These are phyloP conservation scores for Prunus kanzakura DNA, from an alignment of 306 rosid genomes.

Conservation along the genomic window DNA sequence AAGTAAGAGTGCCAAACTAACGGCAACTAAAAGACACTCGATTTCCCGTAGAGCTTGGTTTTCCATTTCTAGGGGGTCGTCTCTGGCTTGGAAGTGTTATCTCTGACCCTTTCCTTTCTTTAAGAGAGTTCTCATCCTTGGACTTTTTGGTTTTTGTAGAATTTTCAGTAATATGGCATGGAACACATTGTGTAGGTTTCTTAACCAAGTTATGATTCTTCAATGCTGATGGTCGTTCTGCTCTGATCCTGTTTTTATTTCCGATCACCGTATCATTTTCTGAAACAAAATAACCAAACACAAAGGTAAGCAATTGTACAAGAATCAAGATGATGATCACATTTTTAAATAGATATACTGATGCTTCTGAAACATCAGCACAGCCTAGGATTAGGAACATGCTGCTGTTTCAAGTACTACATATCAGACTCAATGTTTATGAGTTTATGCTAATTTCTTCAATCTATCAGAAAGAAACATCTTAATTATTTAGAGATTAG, in stretches of 20 bases:
- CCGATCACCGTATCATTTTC: slow-evolving; percentile 70
- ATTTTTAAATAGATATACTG: not conserved
- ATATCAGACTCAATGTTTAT: not conserved
- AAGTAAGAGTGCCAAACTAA: not conserved
- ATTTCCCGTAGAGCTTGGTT: slow-evolving; percentile 26
- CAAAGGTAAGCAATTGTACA: not conserved
- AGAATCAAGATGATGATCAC: not conserved
- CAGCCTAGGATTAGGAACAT: not conserved
- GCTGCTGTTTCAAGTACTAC: not conserved
- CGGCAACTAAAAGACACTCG: slow-evolving; percentile 17
- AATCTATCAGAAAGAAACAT: not conserved
- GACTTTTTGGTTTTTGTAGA: slow-evolving; percentile 34
- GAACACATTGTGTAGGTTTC: slow-evolving; percentile 44
- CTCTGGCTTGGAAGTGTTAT: slow-evolving; percentile 36
- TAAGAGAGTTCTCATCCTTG: slow-evolving; percentile 28
- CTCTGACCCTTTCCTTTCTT: slow-evolving; percentile 34
- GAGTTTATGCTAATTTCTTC: not conserved
- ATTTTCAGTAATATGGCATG: slow-evolving; percentile 31
- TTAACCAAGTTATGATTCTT: slow-evolving; percentile 44
- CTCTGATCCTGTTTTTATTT: slow-evolving; percentile 45
- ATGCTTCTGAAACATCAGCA: not conserved
- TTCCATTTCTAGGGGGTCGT: slow-evolving; percentile 35
- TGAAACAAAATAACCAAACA: slow-evolving; percentile 33
- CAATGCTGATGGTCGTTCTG: slow-evolving; percentile 33
- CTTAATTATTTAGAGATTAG: not conserved